Evolutionary conservation across 2,329 filamentous ascomycete genomes (phyloP), one percentile per base, ranked within the genome.

Genomic region (Tolypocladium pustulatum): DNA sequence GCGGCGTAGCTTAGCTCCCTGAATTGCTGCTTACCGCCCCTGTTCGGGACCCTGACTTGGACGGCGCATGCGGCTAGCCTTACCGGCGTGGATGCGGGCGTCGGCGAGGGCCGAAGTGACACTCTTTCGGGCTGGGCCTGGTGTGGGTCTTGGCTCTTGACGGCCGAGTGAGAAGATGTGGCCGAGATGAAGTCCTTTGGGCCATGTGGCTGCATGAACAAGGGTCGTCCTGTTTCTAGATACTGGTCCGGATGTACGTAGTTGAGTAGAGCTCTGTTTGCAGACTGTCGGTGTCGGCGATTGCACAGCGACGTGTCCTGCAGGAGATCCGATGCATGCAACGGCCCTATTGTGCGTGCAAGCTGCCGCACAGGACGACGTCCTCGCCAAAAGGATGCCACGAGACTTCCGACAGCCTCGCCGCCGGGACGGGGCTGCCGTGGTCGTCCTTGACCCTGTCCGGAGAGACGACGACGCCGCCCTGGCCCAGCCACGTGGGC

Each of bases 321-420:
- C 12, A 15, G 12, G 13, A n/a, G n/a, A n/a, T n/a, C n/a, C n/a
- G n/a, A n/a, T 37, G 36, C 36, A 37, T 15, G 10, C 20, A 20
- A 38, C 15, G n/a, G n/a, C 25, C 27, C 6, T 2, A 7, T 51
- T 15, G 38, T 9, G 15, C 53, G 56, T 66, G 64, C 58, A 88
- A 75, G 59, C 77, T 82, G 30, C 90, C 91, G 69, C 89, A 94
- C 62, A 96, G 78, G 1, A 96, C 88, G 32, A 91, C 85, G 71
- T 96, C 91, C 60, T 90, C 85, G 3, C 90, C 91, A 61, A 96
- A 80, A 38, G 89, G 88, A 57, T 84, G 79, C 91, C 91, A 96
- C 60, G 75, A 80, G 13, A 90, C 84, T 58, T 86, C 78, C 53
- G 74, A 78, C 54, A 95, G 77, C 63, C 86, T 84, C 20, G 87